Conservation (phyloP, 495 filamentous ascomycete genomes). For the Letharia columbiana region DNA sequence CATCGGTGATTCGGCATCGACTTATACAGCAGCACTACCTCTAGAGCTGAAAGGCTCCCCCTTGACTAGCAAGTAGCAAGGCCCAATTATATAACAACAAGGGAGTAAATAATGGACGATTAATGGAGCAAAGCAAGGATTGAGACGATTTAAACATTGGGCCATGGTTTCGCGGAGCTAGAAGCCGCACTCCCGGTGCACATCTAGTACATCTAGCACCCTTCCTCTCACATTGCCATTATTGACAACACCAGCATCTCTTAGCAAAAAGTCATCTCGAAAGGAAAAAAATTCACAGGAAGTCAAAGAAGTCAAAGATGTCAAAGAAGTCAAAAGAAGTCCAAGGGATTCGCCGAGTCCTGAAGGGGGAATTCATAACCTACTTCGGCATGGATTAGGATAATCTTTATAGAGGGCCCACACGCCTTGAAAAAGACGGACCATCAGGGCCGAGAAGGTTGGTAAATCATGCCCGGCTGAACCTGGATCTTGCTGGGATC, state of each 20-base stretch:
- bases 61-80: not conserved
- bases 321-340: not conserved
- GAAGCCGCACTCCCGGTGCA: not conserved
- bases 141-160: not conserved
- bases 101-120: too few relatives aligned
- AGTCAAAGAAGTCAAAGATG: not conserved
- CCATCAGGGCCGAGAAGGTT: slow-evolving; percentile 1
- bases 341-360: not conserved
- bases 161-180: not conserved
- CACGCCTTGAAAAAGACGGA: not conserved
- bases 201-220: too few relatives aligned
- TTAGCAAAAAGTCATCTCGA: not conserved
- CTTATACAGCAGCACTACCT: not conserved
- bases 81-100: too few relatives aligned
- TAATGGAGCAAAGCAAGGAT: not conserved
- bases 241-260: not conserved
- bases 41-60: not conserved
- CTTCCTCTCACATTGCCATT: not conserved
- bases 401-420: not conserved
- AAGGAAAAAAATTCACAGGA: not conserved
- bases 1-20: too few relatives aligned
- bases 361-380: not conserved
- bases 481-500: not conserved
- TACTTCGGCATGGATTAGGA: not conserved
- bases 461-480: not conserved